Conservation (phyloP, 805 yeast species). For the Wickerhamomyces sydowiorum region DNA sequence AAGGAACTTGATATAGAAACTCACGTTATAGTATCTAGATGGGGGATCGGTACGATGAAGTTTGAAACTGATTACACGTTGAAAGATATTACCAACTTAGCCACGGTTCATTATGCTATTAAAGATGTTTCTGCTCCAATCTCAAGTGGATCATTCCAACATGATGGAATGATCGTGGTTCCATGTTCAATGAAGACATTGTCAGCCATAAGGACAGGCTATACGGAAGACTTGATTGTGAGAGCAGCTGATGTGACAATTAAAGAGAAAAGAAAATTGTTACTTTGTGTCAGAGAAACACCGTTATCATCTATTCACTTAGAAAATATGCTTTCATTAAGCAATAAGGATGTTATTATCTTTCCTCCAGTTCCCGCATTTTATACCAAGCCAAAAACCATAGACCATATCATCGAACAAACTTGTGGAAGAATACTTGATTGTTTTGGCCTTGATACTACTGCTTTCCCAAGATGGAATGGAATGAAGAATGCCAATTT, state of each 20-base stretch:
- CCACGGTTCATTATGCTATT: conserved; percentile 15
- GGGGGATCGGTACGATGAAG: conserved; percentile 26
- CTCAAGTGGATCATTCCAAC: conserved; percentile 24
- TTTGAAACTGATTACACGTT: conserved; percentile 21
- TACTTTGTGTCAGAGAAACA: conserved; percentile 23
- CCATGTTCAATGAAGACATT: conserved; percentile 27
- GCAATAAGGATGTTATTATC: conserved; percentile 17
- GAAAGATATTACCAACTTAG: conserved; percentile 13
- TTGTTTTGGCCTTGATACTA: conserved; percentile 20
- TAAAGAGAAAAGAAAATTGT: conserved; percentile 20
- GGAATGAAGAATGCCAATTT: conserved; percentile 16
- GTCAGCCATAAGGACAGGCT: conserved; percentile 23
- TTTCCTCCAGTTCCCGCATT: conserved; percentile 27
- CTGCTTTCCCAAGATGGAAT: conserved; percentile 23
- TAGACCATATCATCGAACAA: conserved; percentile 24
- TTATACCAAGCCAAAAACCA: conserved; percentile 20
- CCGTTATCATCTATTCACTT: conserved; percentile 24
- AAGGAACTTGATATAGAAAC: conserved; percentile 17
- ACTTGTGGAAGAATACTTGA: conserved; percentile 22
- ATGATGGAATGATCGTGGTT: conserved; percentile 26
- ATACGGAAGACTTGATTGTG: conserved; percentile 22
- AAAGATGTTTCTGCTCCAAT: conserved; percentile 24
- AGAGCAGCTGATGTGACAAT: conserved; percentile 26
- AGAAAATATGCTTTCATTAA: conserved; percentile 21
- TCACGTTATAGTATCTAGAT: conserved; percentile 23